phyloP scores from a whole-genome alignment of 495 filamentous ascomycete species.

The Platismatia glauca region DNA sequence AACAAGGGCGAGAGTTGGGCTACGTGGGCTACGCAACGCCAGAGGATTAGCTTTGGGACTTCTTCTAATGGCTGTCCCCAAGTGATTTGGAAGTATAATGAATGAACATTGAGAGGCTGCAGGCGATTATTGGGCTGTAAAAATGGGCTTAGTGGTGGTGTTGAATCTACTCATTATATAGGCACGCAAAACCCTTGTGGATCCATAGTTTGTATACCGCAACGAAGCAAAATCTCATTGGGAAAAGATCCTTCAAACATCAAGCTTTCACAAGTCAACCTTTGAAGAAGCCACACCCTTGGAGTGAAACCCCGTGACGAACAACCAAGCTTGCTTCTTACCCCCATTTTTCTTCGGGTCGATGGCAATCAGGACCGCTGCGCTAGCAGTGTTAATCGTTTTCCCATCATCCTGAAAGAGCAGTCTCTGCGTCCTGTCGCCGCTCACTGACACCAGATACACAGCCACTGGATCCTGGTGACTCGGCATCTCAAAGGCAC shows the following conservation, averaged over 20 bases:
- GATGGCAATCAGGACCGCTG: constrained; percentile 46
- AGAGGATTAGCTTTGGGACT: background rate
- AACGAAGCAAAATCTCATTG: background rate
- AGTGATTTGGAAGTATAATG: background rate
- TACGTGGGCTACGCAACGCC: too few relatives aligned
- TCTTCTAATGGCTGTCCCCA: background rate
- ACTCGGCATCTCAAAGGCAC: constrained; percentile 30
- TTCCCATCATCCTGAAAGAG: constrained; percentile 53
- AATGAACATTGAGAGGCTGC: background rate
- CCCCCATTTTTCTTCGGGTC: constrained; percentile 33
- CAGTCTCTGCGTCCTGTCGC: constrained; percentile 35
- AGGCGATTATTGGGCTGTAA: background rate
- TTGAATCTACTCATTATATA: too few relatives aligned
- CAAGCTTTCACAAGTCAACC: constrained; percentile 38
- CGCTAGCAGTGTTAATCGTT: constrained; percentile 41
- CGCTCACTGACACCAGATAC: constrained; percentile 15
- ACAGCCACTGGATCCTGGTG: constrained; percentile 32
- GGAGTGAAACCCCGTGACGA: constrained; percentile 50
- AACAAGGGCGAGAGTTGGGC: background rate
- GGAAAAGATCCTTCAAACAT: background rate
- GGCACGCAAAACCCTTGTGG: background rate
- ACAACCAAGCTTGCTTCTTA: constrained; percentile 45
- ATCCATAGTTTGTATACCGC: background rate
- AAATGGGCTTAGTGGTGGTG: too few relatives aligned
- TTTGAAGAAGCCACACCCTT: constrained; percentile 43